Evolutionary conservation across 768 basidiomycete genomes (phyloP).

Genomic region (Tubosaeta sp.): DNA sequence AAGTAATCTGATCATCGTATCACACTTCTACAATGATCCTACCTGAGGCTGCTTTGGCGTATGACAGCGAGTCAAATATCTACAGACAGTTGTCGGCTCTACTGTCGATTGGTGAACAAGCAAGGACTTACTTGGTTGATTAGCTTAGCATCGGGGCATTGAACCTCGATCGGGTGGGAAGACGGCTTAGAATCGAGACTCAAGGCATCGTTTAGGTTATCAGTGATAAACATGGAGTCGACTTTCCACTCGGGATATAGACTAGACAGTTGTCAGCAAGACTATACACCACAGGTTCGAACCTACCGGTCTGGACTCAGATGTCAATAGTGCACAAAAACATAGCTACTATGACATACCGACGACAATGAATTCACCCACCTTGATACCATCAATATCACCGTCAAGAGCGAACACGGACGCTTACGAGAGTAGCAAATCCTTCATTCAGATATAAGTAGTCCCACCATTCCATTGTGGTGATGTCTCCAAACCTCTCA

Average conservation of each 20-base stretch:
- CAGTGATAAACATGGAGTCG: slow-evolving; percentile 75
- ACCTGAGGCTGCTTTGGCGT: slow-evolving; percentile 82
- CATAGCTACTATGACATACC: slow-evolving; percentile 39
- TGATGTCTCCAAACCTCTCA: slow-evolving; percentile 82
- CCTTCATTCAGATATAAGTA: slow-evolving; percentile 83
- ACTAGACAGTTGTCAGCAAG: slow-evolving; percentile 31
- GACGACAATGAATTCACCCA: slow-evolving; percentile 85
- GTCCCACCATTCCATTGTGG: slow-evolving; percentile 93
- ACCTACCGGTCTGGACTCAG: slow-evolving; percentile 49
- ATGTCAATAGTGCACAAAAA: slow-evolving; percentile 6
- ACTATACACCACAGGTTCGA: not conserved
- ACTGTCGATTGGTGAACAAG: not conserved
- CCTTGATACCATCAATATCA: slow-evolving; percentile 35
- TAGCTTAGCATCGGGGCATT: slow-evolving; percentile 80
- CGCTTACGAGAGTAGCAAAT: slow-evolving; percentile 76
- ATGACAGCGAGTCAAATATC: slow-evolving; percentile 88
- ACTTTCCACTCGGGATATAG: slow-evolving; percentile 86
- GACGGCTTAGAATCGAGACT: slow-evolving; percentile 79
- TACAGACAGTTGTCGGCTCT: slow-evolving; percentile 26
- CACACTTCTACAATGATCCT: slow-evolving; percentile 8
- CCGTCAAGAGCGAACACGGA: not conserved
- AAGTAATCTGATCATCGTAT: not conserved
- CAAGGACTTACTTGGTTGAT: slow-evolving; percentile 59
- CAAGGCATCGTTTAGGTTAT: slow-evolving; percentile 72
- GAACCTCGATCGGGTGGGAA: slow-evolving; percentile 91